phyloP scores from a whole-genome alignment of 2,329 filamentous ascomycete species.

The Alternaria solani region DNA sequence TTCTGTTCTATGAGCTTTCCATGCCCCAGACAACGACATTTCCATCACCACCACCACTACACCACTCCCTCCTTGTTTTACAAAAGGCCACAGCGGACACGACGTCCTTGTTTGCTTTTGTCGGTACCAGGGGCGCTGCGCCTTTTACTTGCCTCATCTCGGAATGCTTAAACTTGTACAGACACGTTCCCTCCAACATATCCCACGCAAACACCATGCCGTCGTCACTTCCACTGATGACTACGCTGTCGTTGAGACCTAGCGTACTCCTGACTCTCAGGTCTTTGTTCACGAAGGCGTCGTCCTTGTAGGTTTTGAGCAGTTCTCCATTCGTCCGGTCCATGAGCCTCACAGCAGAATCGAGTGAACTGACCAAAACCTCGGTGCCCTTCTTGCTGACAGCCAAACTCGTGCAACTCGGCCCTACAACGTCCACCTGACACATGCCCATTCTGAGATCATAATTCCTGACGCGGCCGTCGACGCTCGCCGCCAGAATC shows the following conservation, averaged over 20 bases:
- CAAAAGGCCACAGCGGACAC: slow-evolving; percentile 60
- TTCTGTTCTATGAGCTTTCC: slow-evolving; percentile 8
- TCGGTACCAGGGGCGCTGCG: slow-evolving; percentile 43
- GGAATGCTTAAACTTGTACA: slow-evolving; percentile 65
- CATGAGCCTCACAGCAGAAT: slow-evolving; percentile 80
- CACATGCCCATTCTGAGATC: slow-evolving; percentile 79
- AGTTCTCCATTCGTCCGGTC: slow-evolving; percentile 78
- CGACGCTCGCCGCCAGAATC: slow-evolving; percentile 80
- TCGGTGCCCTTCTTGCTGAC: slow-evolving; percentile 77
- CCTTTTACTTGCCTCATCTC: slow-evolving; percentile 40
- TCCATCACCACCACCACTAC: slow-evolving; percentile 60
- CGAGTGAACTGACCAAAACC: slow-evolving; percentile 76
- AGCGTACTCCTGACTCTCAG: slow-evolving; percentile 79
- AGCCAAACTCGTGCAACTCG: slow-evolving; percentile 76
- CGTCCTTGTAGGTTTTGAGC: slow-evolving; percentile 73
- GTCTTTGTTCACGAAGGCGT: slow-evolving; percentile 68
- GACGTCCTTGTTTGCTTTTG: slow-evolving; percentile 52
- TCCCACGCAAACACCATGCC: slow-evolving; percentile 84
- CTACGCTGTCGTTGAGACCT: slow-evolving; percentile 77
- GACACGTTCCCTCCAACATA: slow-evolving; percentile 73
- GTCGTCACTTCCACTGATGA: slow-evolving; percentile 82
- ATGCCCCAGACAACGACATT: slow-evolving; percentile 49
- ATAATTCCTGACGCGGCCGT: slow-evolving; percentile 82
- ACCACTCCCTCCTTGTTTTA: slow-evolving; percentile 56
- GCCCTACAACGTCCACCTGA: slow-evolving; percentile 51